Percentiles rank a stretch among this genome's conserved stretches.
Conservation (phyloP, 495 filamentous ascomycete genomes). For the Hypoxylon perforatum region DNA sequence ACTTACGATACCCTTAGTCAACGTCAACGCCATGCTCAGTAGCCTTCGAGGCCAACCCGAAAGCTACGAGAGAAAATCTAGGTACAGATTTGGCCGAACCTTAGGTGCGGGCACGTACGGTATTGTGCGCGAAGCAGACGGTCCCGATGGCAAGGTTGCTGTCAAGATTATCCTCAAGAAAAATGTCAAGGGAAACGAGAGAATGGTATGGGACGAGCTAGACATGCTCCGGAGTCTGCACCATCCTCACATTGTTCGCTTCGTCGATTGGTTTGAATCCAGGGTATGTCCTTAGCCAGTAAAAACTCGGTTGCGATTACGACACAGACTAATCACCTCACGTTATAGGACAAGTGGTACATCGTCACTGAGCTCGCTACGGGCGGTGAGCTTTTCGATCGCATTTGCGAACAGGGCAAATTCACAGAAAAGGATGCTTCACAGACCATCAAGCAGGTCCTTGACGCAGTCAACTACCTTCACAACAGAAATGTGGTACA, state of each 20-base stretch:
- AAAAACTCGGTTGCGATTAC: not conserved
- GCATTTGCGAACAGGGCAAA: slow-evolving; percentile 97
- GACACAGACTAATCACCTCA: slow-evolving; percentile 8
- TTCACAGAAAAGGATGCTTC: slow-evolving; percentile 99
- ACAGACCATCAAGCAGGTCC: slow-evolving; percentile 93
- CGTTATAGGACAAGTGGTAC: slow-evolving; percentile 97
- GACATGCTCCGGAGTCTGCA: slow-evolving; percentile 88
- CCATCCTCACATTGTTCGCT: slow-evolving; percentile 96
- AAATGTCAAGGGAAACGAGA: slow-evolving; percentile 97
- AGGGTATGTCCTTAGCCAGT: slow-evolving; percentile 63
- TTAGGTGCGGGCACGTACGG: slow-evolving; percentile 98
- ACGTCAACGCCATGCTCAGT: slow-evolving; percentile 92
- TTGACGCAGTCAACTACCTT: slow-evolving; percentile 94
- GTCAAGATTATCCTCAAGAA: slow-evolving; percentile 99
- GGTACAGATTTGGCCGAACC: slow-evolving; percentile 92
- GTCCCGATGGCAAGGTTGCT: slow-evolving; percentile 85
- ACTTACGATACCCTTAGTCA: slow-evolving; percentile 65
- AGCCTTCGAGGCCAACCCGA: slow-evolving; percentile 98
- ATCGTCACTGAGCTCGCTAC: slow-evolving; percentile 98
- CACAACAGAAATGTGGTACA: slow-evolving; percentile 97
- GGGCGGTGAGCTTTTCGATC: slow-evolving; percentile 96
- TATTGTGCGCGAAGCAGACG: slow-evolving; percentile 94
- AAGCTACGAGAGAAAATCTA: slow-evolving; percentile 97
- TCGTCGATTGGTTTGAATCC: slow-evolving; percentile 99
- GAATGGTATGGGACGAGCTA: slow-evolving; percentile 98